These are phyloP conservation scores for Moesziomyces antarcticus DNA, from an alignment of 1,284 basidiomycete genomes.

Conservation along the genomic window DNA sequence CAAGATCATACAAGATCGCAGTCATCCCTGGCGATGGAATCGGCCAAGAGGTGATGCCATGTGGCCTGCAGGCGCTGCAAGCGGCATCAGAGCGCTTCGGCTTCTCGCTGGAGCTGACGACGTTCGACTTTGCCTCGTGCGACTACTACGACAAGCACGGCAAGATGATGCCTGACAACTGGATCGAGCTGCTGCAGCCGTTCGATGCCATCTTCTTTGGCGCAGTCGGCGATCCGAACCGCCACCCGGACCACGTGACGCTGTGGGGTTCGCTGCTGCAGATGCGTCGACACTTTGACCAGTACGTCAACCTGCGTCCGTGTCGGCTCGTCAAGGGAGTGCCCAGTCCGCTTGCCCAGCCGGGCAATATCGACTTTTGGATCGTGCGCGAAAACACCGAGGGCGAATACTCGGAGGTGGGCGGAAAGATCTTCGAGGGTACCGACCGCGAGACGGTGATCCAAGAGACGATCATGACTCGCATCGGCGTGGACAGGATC, in stretches of 20 bases:
- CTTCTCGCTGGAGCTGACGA: slow-evolving; percentile 68
- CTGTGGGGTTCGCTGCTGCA: slow-evolving; percentile 50
- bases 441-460: slow-evolving; percentile 68
- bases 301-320: slow-evolving; percentile 74
- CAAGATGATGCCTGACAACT: slow-evolving; percentile 68
- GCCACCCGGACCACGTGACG: slow-evolving; percentile 37
- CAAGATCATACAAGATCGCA: slow-evolving; percentile 70
- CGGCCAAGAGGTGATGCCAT: slow-evolving; percentile 69
- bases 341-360: slow-evolving; percentile 69
- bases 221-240: slow-evolving; percentile 69
- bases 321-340: slow-evolving; percentile 73
- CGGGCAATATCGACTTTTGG: slow-evolving; percentile 71
- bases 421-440: slow-evolving; percentile 70
- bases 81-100: slow-evolving; percentile 65
- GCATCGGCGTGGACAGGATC: slow-evolving; percentile 72
- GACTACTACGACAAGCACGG: slow-evolving; percentile 68
- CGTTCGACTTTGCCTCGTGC: slow-evolving; percentile 69
- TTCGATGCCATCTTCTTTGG: slow-evolving; percentile 70
- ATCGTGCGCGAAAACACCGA: slow-evolving; percentile 74
- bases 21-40: slow-evolving; percentile 75
- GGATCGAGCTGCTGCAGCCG: slow-evolving; percentile 65
- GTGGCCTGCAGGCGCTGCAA: slow-evolving; percentile 21
- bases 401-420: slow-evolving; percentile 73
- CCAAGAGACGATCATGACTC: slow-evolving; percentile 71
- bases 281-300: slow-evolving; percentile 73